Percentiles rank a stretch among this genome's conserved stretches.
Evolutionary conservation across 2,329 filamentous ascomycete genomes (phyloP).

Genomic region (Fragosphaeria purpurea): DNA sequence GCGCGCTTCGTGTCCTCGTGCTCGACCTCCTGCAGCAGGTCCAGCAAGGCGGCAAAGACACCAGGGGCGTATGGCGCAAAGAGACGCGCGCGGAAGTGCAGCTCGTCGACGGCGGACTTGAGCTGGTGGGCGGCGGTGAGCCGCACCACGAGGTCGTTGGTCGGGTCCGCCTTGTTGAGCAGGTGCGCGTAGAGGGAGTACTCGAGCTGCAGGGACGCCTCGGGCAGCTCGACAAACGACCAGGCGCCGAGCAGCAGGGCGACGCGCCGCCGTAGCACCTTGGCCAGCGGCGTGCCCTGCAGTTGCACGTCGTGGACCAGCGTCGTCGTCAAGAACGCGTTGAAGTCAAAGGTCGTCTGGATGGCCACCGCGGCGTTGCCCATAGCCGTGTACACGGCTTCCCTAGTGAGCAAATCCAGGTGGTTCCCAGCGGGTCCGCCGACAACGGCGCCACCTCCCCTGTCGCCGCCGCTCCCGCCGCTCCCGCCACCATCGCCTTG

Average conservation of each 20-base stretch:
- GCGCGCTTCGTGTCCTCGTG: conserved; percentile 84
- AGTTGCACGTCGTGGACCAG: conserved; percentile 69
- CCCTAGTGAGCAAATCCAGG: conserved; percentile 69
- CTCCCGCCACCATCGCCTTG: conserved; percentile 32
- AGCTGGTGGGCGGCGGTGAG: conserved; percentile 85
- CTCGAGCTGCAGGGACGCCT: conserved; percentile 59
- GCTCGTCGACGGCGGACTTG: conserved; percentile 70
- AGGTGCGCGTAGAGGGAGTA: conserved; percentile 88
- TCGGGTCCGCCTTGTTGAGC: conserved; percentile 61
- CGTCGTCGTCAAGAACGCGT: conserved; percentile 63
- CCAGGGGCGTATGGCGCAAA: conserved; percentile 72
- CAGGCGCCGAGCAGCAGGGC: conserved; percentile 85
- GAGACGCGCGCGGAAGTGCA: conserved; percentile 62
- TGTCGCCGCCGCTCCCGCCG: no score
- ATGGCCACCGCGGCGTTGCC: conserved; percentile 74
- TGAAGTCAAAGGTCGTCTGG: conserved; percentile 69
- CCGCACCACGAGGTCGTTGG: conserved; percentile 85
- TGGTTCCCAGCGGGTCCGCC: no score
- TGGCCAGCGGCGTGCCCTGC: conserved; percentile 47
- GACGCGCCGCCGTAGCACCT: conserved; percentile 76
- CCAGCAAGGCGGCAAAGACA: conserved; percentile 63
- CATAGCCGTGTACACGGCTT: conserved; percentile 89
- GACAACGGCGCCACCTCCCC: no score
- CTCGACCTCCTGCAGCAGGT: conserved; percentile 69
- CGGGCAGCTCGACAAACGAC: conserved; percentile 67